Percentiles rank a stretch among this genome's conserved stretches.
Conservation (phyloP, 495 filamentous ascomycete species). For the Choiromyces venosus region DNA sequence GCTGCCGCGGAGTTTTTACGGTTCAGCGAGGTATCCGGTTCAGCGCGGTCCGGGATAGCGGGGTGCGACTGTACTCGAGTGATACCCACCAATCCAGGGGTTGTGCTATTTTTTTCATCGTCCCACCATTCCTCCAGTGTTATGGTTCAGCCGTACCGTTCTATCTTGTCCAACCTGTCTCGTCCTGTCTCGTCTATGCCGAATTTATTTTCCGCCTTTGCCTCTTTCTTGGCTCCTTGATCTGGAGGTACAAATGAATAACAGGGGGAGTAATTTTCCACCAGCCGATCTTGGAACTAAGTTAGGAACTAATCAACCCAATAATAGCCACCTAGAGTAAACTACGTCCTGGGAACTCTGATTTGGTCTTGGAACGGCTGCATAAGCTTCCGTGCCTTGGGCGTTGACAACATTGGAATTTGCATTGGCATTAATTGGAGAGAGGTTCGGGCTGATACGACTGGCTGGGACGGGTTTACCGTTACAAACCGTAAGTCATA, state of each 20-base stretch:
- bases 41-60: too few relatives aligned
- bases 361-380: not conserved
- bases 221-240: not conserved
- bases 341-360: not conserved
- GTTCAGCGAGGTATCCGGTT: too few relatives aligned
- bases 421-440: not conserved
- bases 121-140: not conserved
- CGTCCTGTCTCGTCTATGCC: not conserved
- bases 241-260: not conserved
- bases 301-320: not conserved
- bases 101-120: not conserved
- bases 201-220: not conserved
- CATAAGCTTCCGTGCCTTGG: not conserved
- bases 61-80: too few relatives aligned
- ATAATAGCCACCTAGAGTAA: not conserved
- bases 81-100: too few relatives aligned
- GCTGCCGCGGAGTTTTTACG: too few relatives aligned
- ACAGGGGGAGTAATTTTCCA: not conserved
- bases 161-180: not conserved
- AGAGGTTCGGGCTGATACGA: slow-evolving; percentile 1
- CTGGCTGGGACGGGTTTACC: not conserved
- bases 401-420: not conserved
- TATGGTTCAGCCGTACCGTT: not conserved
- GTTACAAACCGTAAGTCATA: not conserved
- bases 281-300: not conserved